phyloP scores from a whole-genome alignment of 305 asterid species.

The Striga hermonthica region DNA sequence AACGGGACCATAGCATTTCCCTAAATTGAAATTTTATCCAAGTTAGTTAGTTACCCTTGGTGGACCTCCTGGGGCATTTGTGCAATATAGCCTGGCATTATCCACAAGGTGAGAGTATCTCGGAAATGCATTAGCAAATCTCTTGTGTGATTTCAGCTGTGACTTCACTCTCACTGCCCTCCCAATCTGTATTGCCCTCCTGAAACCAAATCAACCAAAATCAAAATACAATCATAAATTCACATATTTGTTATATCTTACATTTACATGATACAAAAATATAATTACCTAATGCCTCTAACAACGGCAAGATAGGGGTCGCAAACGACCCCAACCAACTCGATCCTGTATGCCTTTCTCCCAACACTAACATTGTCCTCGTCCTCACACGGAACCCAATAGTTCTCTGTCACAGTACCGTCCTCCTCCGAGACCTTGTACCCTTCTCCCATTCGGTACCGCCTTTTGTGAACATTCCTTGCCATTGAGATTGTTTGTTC shows the following conservation, averaged over 20 bases:
- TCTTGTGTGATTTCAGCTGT: slow-evolving; percentile 83
- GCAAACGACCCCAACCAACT: slow-evolving; percentile 88
- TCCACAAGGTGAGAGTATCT: slow-evolving; percentile 68
- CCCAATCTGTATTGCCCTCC: slow-evolving; percentile 81
- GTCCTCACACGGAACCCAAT: slow-evolving; percentile 64
- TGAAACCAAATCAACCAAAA: slow-evolving; percentile 27
- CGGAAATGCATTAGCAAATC: slow-evolving; percentile 73
- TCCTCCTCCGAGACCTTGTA: slow-evolving; percentile 77
- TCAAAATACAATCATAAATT: too few relatives aligned
- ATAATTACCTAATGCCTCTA: slow-evolving; percentile 75
- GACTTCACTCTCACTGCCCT: slow-evolving; percentile 90
- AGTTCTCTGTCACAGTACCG: slow-evolving; percentile 52
- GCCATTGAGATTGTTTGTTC: slow-evolving; percentile 91
- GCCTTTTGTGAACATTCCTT: slow-evolving; percentile 62
- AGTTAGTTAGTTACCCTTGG: slow-evolving; percentile 48
- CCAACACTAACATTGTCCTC: slow-evolving; percentile 33
- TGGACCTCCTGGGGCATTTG: slow-evolving; percentile 62
- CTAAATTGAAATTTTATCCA: neutral
- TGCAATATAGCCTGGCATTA: slow-evolving; percentile 73
- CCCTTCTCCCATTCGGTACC: slow-evolving; percentile 89
- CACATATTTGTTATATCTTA: too few relatives aligned
- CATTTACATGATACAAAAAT: neutral
- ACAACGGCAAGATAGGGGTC: slow-evolving; percentile 86
- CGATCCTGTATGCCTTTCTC: slow-evolving; percentile 72
- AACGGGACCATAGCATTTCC: too few relatives aligned